These are phyloP conservation scores for Pythium folliculosum DNA, from an alignment of 352 stramenopile genomes.

Conservation along the genomic window DNA sequence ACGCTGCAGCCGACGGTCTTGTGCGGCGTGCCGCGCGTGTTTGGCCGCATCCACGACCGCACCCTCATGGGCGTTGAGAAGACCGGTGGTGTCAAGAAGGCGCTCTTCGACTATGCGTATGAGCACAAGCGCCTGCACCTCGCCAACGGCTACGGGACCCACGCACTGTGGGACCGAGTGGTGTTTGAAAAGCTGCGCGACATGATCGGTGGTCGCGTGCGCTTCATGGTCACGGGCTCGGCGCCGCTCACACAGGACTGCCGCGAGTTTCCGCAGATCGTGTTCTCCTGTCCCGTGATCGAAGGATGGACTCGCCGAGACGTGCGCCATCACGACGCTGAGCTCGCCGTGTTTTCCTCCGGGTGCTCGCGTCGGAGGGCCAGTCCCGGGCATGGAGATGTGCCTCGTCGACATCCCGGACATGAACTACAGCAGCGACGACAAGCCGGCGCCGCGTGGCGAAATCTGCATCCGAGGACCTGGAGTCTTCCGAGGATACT, in stretches of 20 bases:
- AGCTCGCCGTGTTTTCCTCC: constrained; percentile 50
- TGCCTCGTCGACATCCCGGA: constrained; percentile 95
- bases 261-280: constrained; percentile 95
- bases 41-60: constrained; percentile 90
- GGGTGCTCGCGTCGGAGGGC: constrained; percentile 92
- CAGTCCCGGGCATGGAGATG: constrained; percentile 87
- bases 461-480: constrained; percentile 76
- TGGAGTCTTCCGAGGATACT: constrained; percentile 90
- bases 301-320: constrained; percentile 96
- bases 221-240: constrained; percentile 93
- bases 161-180: constrained; percentile 92
- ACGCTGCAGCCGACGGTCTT: constrained; percentile 91
- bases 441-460: constrained; percentile 69
- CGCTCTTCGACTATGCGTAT: constrained; percentile 40
- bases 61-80: constrained; percentile 47
- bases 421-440: constrained; percentile 94
- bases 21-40: constrained; percentile 87
- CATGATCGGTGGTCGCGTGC: constrained; percentile 88
- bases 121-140: constrained; percentile 45
- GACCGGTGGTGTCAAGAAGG: constrained; percentile 33
- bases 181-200: constrained; percentile 95
- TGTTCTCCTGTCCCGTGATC: constrained; percentile 91
- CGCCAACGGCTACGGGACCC: constrained; percentile 33
- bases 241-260: constrained; percentile 91
- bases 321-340: constrained; percentile 74